Base-by-base conservation (phyloP, 176 grass and related monocot genomes). In the Coix lacrymajobi region DNA sequence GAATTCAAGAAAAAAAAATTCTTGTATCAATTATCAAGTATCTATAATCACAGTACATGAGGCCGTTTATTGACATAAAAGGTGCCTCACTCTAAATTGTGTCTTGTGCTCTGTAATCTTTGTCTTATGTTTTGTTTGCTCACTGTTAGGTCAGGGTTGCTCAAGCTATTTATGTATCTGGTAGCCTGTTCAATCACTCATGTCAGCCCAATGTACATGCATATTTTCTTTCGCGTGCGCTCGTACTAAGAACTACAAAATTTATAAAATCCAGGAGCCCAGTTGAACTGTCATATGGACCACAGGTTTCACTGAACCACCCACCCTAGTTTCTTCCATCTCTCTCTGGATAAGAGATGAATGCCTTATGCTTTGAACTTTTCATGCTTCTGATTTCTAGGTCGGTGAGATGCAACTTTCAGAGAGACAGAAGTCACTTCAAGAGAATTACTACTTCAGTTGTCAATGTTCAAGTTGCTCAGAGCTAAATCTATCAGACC, bases 181-280 rank as follows among this genome's bases (percentile, higher is more conserved):
- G 90, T 57, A 98, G 96, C 82, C 78, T 93, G 71, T 98, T 98
- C 87, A 98, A 98, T 70, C 92, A 95, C 73, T 98, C 92, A 1
- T 98, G 96, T 77, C 77, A 34, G 61, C 89, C 96, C 73, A 98
- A 98, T 29, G 17, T 89, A 33, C 91, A 95, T 84, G 70, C 85
- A 76, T 95, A 98, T 88, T 98, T 95, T 93, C 79, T 88, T 90
- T 93, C 92, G 3, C 88, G 96, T 69, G 78, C 91, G 41, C 92
- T 98, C 69, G 34, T 95, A 63, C 46, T 98, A 85, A 85, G 89
- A 54, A 82, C 96, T 45, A 93, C 85, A 40, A 87, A 93, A 90
- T 86, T 83, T 87, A 90, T 98, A 79, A 54, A 89, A 61, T 85
- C 96, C 34, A 86, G 90, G 79, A 81, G 71, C 86, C 87, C 90